Evolutionary conservation across 805 yeast genomes (phyloP).

Genomic region (Myxozyma geophila): DNA sequence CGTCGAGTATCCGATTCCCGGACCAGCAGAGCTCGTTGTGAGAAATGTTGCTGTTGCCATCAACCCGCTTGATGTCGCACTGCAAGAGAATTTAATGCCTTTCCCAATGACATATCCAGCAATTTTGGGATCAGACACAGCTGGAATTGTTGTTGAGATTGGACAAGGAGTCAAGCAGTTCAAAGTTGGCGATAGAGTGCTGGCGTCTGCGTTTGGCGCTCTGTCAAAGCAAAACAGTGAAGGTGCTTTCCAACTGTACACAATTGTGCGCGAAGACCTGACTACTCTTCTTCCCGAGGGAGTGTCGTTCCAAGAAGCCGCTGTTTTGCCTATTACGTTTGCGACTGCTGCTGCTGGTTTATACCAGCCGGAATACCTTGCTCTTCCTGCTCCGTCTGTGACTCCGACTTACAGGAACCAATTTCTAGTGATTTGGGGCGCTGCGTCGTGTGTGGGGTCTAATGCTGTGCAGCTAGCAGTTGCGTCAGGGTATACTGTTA

Average conservation of each 20-base stretch:
- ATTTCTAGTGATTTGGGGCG: conserved; percentile 61
- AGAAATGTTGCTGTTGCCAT: too few relatives aligned
- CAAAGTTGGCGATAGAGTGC: too few relatives aligned
- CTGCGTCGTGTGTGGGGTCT: conserved; percentile 66
- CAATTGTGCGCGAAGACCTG: conserved; percentile 1
- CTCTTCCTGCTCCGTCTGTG: conserved; percentile 5
- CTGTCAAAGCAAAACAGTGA: not conserved
- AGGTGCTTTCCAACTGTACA: conserved; percentile 7
- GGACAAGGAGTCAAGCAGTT: too few relatives aligned
- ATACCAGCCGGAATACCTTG: conserved; percentile 3
- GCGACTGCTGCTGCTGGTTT: conserved; percentile 35
- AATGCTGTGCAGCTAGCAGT: conserved; percentile 65
- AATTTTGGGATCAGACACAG: too few relatives aligned
- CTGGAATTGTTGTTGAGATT: too few relatives aligned
- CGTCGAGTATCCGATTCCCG: too few relatives aligned
- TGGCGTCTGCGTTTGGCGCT: not conserved
- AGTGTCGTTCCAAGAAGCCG: conserved; percentile 33
- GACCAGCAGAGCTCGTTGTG: too few relatives aligned
- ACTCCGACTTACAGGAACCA: not conserved
- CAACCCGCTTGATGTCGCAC: too few relatives aligned
- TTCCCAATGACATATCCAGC: too few relatives aligned
- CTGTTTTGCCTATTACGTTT: conserved; percentile 36
- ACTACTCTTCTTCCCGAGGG: conserved; percentile 29
- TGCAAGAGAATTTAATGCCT: too few relatives aligned
- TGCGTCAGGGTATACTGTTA: conserved; percentile 52